Base-by-base conservation (phyloP, 1,139 yeast species). In the Pichia sp. region DNA sequence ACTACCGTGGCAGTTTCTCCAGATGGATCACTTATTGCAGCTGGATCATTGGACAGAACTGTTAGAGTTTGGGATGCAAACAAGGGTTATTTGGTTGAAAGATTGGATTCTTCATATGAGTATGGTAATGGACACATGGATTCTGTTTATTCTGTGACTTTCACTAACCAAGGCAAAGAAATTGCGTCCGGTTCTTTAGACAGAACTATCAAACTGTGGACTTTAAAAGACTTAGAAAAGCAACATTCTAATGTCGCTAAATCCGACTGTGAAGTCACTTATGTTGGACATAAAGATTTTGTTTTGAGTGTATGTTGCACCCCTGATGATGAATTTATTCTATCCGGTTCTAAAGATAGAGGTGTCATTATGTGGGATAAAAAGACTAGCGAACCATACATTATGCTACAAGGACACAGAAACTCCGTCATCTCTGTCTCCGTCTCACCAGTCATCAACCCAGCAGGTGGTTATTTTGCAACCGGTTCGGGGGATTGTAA, bases 331-430 rank as follows among this genome's bases (percentile, higher is more conserved):
- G 86, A 86, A 64, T 92, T 87, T 72, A 83, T 92, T 50, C 72
- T 92, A 50, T 85, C 96, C 1, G 98, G 97, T 46, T 87, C 97
- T 29, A 92, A 92, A 66, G 98, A 92, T 68, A 83, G 97, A 60
- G 96, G 97, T 44, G 97, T 92, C 44, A 85, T 90, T 52, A 85
- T 92, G 72, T 92, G 98, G 98, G 97, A 92, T 62, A 94, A 92
- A 57, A 72, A 74, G 43, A 78, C 92, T 16, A 97, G 97, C 53
- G 92, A 87, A 66, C 95, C 96, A 50, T 80, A 88, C 65, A 74
- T 92, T 61, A 87, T 90, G 95, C 74, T 92, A 56, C 97, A 90
- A 68, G 97, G 98, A 34, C 98, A 92, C 66, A 81, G 95, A 64
- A 92, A 92, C 69, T 85, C 95, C 28, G 98, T 92, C 43, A 92